Percentiles rank a stretch among this genome's conserved stretches.
Conservation (phyloP, 1,284 basidiomycete species). For the Hemileia vastatrix region DNA sequence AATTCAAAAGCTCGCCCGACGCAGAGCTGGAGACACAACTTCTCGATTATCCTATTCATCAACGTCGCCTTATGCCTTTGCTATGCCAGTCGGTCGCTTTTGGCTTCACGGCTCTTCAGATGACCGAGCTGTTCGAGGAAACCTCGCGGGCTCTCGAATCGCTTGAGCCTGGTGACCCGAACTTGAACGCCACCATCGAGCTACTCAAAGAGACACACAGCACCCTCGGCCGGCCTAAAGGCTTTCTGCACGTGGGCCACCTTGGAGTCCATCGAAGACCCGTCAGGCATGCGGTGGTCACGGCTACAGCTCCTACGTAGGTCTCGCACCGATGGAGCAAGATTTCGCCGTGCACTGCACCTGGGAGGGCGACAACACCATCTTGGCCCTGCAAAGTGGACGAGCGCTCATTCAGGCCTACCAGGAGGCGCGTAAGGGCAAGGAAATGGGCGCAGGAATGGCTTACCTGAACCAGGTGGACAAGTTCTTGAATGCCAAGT, state of each 20-base stretch:
- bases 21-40: conserved; percentile 50
- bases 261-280: conserved; percentile 52
- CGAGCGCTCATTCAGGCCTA: conserved; percentile 50
- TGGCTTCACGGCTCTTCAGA: conserved; percentile 51
- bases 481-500: conserved; percentile 46
- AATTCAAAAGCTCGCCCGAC: conserved; percentile 49
- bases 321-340: conserved; percentile 51
- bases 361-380: conserved; percentile 54
- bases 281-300: conserved; percentile 52
- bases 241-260: conserved; percentile 55
- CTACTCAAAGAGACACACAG: conserved; percentile 54
- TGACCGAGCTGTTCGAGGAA: conserved; percentile 50
- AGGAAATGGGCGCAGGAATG: conserved; percentile 48
- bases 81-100: conserved; percentile 52
- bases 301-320: conserved; percentile 53
- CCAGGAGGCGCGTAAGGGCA: conserved; percentile 49
- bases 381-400: conserved; percentile 51
- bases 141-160: too few relatives aligned
- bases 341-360: conserved; percentile 52
- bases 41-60: conserved; percentile 54
- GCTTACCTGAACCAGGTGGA: conserved; percentile 49
- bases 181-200: too few relatives aligned
- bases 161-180: conserved; percentile 49
- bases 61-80: conserved; percentile 52
- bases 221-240: conserved; percentile 53